Base-by-base conservation (phyloP, 2,329 filamentous ascomycete genomes). In the Colletotrichum kahawae region DNA sequence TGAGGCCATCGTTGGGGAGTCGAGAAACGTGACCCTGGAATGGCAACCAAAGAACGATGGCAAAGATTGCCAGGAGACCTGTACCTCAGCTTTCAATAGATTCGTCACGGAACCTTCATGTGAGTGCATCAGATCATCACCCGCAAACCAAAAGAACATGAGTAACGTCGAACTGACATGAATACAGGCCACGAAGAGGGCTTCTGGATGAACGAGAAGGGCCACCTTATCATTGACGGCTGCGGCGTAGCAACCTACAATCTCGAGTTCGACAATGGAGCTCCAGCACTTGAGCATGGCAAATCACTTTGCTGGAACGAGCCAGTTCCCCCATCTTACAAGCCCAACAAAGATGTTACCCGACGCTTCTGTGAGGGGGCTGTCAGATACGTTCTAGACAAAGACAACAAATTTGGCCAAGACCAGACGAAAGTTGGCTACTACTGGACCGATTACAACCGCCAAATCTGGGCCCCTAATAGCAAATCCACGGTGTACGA, bases 361-460 rank as follows among this genome's bases (percentile, higher is more conserved):
- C 48, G 51, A 3, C n/a, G 54, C 18, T 74, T 74, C 24, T 74
- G 71, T 62, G 21, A 59, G 5, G 59, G 54, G 21, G 60, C 67
- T 14, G n/a, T 74, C 21, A 12, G 6, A 3, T 21, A 31, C 29
- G 51, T 74, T 5, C 14, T 29, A 4, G 16, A 65, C 5, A 27
- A 18, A 18, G 60, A 60, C 3, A 36, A 34, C 29, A 7, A 48
- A 7, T 74, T 74, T 24, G 38, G 62, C 21, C 24, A 43, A 18
- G 33, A 21, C 8, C 18, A 13, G 3, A 29, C 63, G 29, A 31
- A 62, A 13, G 51, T 51, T 27, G 71, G 71, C 10, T 70, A 48
- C 18, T 74, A 65, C 18, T 74, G 67, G 67, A 74, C 67, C 7
- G 68, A 70, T n/a, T 74, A 74, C 31, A 66, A 71, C 71, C 71